Conservation (phyloP, 352 stramenopile species). For the Pythium brachiatum region DNA sequence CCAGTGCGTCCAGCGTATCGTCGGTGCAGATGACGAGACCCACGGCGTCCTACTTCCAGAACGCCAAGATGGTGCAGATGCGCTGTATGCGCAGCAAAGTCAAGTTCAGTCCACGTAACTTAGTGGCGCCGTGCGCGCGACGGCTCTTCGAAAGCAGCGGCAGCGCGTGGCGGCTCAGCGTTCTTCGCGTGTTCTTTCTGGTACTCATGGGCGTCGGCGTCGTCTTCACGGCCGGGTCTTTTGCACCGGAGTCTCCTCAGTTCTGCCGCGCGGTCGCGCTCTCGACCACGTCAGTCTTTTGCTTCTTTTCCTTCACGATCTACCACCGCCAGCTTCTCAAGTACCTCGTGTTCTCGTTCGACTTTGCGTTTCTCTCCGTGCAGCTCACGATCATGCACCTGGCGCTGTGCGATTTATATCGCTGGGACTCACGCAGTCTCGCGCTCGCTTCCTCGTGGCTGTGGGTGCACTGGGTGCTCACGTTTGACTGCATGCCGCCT, state of each 20-base stretch:
- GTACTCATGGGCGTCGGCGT: conserved; percentile 12
- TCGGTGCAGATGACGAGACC: conserved; percentile 12
- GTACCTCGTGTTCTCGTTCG: conserved; percentile 36
- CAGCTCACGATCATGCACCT: conserved; percentile 32
- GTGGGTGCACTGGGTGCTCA: conserved; percentile 34
- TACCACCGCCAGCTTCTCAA: conserved; percentile 31
- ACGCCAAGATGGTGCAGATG: conserved; percentile 27
- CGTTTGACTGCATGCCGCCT: conserved; percentile 26
- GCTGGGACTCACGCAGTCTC: conserved; percentile 25
- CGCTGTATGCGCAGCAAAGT: conserved; percentile 21
- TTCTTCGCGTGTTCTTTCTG: neutral
- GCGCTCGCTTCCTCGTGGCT: conserved; percentile 26
- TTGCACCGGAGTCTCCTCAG: neutral
- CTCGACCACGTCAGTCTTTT: conserved; percentile 18
- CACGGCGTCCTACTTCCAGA: conserved; percentile 19
- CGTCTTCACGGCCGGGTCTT: conserved; percentile 10
- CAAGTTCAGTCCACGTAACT: conserved; percentile 16
- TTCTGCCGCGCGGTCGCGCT: conserved; percentile 3
- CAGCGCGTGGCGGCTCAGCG: neutral
- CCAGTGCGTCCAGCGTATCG: conserved; percentile 8
- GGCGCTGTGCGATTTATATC: conserved; percentile 31
- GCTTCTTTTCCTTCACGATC: conserved; percentile 3
- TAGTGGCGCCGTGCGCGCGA: neutral
- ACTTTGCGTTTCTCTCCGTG: conserved; percentile 37
- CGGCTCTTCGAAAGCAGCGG: conserved; percentile 1